Conservation (phyloP, 257 asterid genomes). For the Fraxinus americana region DNA sequence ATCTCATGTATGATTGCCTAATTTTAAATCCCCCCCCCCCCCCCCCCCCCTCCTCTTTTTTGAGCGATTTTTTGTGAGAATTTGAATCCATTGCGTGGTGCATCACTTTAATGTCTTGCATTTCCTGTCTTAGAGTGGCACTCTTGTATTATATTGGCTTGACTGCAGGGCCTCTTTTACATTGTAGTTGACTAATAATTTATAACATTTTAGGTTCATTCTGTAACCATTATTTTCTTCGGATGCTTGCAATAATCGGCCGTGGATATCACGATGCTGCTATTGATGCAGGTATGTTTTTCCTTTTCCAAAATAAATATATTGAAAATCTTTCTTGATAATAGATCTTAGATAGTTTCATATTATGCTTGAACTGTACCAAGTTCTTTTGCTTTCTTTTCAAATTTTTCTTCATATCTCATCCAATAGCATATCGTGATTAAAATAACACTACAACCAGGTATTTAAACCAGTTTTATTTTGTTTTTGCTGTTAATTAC, state of each 20-base stretch:
- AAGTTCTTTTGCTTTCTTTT: slow-evolving; percentile 16
- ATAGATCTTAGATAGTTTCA: slow-evolving; percentile 4
- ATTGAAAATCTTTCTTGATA: background rate
- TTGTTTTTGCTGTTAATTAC: background rate
- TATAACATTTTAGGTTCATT: slow-evolving; percentile 53
- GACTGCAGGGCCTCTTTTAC: slow-evolving; percentile 14
- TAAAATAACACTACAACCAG: background rate
- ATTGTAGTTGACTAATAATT: slow-evolving; percentile 14
- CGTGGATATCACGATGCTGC: slow-evolving; percentile 71
- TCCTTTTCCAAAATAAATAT: slow-evolving; percentile 4
- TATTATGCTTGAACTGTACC: slow-evolving; percentile 10
- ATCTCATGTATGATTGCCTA: slow-evolving; percentile 13
- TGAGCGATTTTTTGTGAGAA: background rate
- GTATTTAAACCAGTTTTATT: background rate
- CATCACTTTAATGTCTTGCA: background rate
- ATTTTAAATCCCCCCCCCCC: slow-evolving; percentile 17
- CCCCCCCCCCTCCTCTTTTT: no score
- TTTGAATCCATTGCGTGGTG: background rate
- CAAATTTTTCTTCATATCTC: background rate
- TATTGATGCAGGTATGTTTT: slow-evolving; percentile 49
- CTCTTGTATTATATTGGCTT: slow-evolving; percentile 7
- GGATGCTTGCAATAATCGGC: slow-evolving; percentile 76
- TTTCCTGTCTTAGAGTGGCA: slow-evolving; percentile 7
- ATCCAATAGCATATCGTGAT: background rate
- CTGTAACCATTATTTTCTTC: slow-evolving; percentile 92